Evolutionary conservation across 805 yeast species (phyloP).

Genomic region (Yamadazyma olivae): DNA sequence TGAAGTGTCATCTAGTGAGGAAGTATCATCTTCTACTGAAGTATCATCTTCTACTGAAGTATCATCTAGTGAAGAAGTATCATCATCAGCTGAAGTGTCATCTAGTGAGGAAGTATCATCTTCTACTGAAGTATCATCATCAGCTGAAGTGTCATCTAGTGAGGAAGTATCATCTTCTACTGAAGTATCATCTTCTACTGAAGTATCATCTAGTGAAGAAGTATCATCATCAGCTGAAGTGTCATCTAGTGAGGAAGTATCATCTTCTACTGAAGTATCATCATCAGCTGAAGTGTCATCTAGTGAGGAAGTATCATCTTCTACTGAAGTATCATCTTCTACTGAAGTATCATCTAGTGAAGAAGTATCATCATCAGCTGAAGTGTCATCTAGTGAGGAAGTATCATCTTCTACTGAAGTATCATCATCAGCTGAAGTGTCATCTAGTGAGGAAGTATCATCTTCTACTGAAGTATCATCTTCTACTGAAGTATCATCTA

Average conservation of each 20-base stretch:
- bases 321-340: conserved; percentile 2
- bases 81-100: conserved; percentile 1
- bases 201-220: conserved; percentile 1
- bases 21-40: not conserved
- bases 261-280: conserved; percentile 2
- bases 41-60: not conserved
- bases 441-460: not conserved
- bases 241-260: conserved; percentile 2
- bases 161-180: not conserved
- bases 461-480: not conserved
- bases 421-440: not conserved
- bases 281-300: no score
- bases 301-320: not conserved
- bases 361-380: not conserved
- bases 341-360: conserved; percentile 2
- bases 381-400: not conserved
- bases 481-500: not conserved
- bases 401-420: not conserved
- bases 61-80: not conserved
- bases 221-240: not conserved
- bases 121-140: not conserved
- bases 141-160: conserved; percentile 1
- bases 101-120: not conserved
- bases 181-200: conserved; percentile 1
- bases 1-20: not conserved